Base-by-base conservation (phyloP, 352 stramenopile species). In the Globisporangium takayamanum region DNA sequence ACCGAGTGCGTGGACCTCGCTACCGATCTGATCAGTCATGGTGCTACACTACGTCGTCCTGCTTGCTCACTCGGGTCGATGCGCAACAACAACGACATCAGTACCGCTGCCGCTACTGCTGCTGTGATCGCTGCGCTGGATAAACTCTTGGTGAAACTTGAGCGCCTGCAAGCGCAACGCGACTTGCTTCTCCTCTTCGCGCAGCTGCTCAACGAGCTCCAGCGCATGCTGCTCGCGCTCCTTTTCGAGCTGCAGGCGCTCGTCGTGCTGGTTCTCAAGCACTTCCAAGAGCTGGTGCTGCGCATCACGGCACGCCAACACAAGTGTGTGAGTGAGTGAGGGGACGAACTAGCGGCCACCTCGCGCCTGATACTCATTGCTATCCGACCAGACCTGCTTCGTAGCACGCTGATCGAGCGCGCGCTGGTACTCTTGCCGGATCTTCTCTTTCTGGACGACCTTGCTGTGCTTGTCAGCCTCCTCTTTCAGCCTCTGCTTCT, bases 131-230 rank as follows among this genome's bases (percentile, higher is more conserved):
- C 58, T 57, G 14, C 60, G 67, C 25, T 74, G 58, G 56, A 87
- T 73, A 54, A 77, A 68, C 36, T 76, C 52, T 37, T 84, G 76
- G 41, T 85, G 78, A n/a, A 82, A 67, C 36, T 72, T 65, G 36
- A 88, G 74, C 22, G 76, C 76, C 53, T 88, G 70, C 25, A 88
- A 50, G 25, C 78, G 72, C 15, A 88, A 39, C 28, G 63, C 46
- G 25, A 87, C 41, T 51, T 79, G 82, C 37, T 68, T 74, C 62
- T 88, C 78, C 55, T 88, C 78, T 28, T 88, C 65, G 12, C 68
- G 67, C 65, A 88, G 80, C 46, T 71, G 66, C 18, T 78, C 50
- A 10, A 88, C 59, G 46, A 75, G 46, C 25, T 51, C 39, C 36
- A 68, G 57, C 1, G 73, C 76, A 30, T 81, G 58, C 22, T 73